phyloP scores from a whole-genome alignment of 345 rosid species.

The Eucalyptus brandiana region DNA sequence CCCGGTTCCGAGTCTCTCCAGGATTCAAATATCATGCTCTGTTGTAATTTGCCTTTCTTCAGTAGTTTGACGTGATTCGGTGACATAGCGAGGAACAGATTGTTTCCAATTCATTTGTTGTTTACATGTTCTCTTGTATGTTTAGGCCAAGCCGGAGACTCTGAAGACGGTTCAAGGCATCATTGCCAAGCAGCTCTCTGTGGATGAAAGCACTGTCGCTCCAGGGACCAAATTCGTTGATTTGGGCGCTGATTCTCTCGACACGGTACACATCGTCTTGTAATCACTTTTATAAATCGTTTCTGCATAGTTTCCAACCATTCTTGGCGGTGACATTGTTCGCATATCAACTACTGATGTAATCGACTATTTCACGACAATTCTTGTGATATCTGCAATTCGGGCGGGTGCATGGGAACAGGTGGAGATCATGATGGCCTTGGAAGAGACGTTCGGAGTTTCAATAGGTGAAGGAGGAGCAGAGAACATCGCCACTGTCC shows the following conservation, averaged over 20 bases:
- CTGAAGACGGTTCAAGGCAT: constrained; percentile 35
- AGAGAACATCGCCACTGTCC: constrained; percentile 41
- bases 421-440: constrained; percentile 63
- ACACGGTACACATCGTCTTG: constrained; percentile 12
- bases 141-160: constrained; percentile 35
- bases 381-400: not conserved
- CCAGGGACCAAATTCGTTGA: constrained; percentile 50
- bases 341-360: not conserved
- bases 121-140: too few species aligned
- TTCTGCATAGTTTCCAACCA: not conserved
- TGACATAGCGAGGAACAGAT: not conserved
- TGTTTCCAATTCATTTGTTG: not conserved
- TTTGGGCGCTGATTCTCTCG: constrained; percentile 63
- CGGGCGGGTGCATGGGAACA: not conserved
- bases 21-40: constrained; percentile 28
- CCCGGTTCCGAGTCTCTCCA: constrained; percentile 7
- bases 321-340: not conserved
- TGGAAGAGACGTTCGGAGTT: constrained; percentile 50
- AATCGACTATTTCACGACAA: not conserved
- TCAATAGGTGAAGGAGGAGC: constrained; percentile 51
- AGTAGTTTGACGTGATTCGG: not conserved
- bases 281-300: not conserved
- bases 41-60: constrained; percentile 5
- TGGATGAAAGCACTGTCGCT: constrained; percentile 31
- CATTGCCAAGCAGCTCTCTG: constrained; percentile 51